Evolutionary conservation across 1,139 yeast genomes (phyloP).

Genomic region (Candida frijolesensis): DNA sequence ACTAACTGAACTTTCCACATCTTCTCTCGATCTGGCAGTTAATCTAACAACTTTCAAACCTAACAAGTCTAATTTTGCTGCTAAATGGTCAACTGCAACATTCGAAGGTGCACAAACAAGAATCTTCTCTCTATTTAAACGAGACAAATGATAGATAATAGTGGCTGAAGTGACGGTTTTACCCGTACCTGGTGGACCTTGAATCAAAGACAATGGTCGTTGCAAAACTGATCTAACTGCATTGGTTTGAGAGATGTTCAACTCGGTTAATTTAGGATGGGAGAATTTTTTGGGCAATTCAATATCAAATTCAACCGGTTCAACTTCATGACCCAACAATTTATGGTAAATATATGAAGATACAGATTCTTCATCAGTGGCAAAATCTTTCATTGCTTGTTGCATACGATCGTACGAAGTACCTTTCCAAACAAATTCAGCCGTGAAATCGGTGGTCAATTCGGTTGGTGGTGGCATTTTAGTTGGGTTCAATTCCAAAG

Average conservation of each 20-base stretch:
- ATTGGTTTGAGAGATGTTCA: constrained; percentile 76
- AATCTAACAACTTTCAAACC: constrained; percentile 80
- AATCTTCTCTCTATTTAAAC: constrained; percentile 57
- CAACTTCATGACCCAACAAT: constrained; percentile 80
- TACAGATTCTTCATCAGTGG: constrained; percentile 69
- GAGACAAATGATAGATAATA: constrained; percentile 74
- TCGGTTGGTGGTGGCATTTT: constrained; percentile 61
- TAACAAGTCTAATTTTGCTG: constrained; percentile 63
- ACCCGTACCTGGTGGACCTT: constrained; percentile 99
- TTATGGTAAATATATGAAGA: constrained; percentile 79
- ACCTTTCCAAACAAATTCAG: constrained; percentile 91
- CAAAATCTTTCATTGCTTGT: constrained; percentile 70
- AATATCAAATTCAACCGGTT: constrained; percentile 61
- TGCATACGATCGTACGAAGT: constrained; percentile 86
- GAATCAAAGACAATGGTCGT: constrained; percentile 81
- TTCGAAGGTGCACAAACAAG: constrained; percentile 95
- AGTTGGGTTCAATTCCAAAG: constrained; percentile 62
- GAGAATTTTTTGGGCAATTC: constrained; percentile 63
- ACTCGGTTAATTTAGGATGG: constrained; percentile 65
- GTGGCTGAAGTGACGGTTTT: constrained; percentile 94
- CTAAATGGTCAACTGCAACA: constrained; percentile 92
- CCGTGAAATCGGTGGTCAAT: constrained; percentile 69
- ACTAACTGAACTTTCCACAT: constrained; percentile 64
- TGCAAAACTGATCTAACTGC: constrained; percentile 76
- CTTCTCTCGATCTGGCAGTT: constrained; percentile 79